Conservation (phyloP, 805 yeast genomes). For the Yarrowia osloensis region DNA sequence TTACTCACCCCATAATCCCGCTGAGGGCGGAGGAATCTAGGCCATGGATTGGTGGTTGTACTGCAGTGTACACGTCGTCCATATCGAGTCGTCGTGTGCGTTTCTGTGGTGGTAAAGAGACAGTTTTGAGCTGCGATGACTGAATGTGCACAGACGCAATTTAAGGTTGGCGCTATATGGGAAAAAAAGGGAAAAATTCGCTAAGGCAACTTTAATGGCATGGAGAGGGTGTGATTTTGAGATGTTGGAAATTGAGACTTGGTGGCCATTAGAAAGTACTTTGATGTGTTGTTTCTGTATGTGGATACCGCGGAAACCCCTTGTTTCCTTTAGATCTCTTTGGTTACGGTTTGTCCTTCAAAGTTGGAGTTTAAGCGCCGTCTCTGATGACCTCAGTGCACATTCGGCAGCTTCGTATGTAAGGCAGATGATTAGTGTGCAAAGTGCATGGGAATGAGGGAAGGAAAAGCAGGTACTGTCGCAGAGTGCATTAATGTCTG, state of each 20-base stretch:
- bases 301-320: too few species aligned
- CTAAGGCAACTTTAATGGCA: not conserved
- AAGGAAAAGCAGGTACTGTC: too few species aligned
- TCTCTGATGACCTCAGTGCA: not conserved
- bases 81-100: not conserved
- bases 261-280: too few species aligned
- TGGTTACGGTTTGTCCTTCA: not conserved
- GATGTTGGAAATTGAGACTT: too few species aligned
- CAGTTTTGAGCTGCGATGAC: not conserved
- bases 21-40: conserved; percentile 53
- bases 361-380: not conserved
- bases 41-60: conserved; percentile 29
- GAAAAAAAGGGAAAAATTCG: not conserved
- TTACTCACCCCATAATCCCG: conserved; percentile 62
- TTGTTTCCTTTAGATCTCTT: too few species aligned
- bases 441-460: too few species aligned
- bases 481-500: too few species aligned
- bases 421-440: not conserved
- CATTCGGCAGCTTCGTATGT: not conserved
- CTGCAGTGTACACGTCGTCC: conserved; percentile 23
- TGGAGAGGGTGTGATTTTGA: not conserved
- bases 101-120: not conserved
- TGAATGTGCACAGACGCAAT: not conserved
- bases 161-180: not conserved
- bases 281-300: too few species aligned